A percentile compares a stretch with the other conserved stretches of the same genome.
These are phyloP conservation scores for Dissophora globulifera DNA, from an alignment of 192 early-diverging fungal genomes.

Conservation along the genomic window DNA sequence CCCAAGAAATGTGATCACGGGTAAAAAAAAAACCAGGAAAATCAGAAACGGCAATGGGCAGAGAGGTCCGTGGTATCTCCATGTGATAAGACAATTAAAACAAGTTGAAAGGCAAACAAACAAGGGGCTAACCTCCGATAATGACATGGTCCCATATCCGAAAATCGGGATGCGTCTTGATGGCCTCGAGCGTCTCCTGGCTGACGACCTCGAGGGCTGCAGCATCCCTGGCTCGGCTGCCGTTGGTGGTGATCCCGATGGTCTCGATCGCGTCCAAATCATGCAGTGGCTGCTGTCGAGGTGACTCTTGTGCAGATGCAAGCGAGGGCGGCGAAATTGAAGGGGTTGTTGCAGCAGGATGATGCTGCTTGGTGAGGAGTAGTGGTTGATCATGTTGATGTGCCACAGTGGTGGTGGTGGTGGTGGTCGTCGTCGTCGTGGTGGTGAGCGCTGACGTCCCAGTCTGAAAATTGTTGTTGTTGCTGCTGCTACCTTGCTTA, in stretches of 20 bases:
- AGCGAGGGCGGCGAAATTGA: background rate
- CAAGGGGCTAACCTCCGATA: slow-evolving; percentile 43
- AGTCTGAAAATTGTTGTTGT: background rate
- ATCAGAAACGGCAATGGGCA: background rate
- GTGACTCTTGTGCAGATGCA: background rate
- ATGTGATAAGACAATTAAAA: slow-evolving; percentile 20
- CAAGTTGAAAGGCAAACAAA: no score
- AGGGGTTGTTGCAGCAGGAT: no score
- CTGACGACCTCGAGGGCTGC: background rate
- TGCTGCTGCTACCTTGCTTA: no score
- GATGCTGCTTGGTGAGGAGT: no score
- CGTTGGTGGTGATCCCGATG: background rate
- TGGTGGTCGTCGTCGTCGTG: no score
- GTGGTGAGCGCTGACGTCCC: no score
- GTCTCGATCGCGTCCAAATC: background rate
- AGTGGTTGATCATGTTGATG: background rate
- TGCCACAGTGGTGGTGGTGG: no score
- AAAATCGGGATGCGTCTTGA: slow-evolving; percentile 16
- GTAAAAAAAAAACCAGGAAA: background rate
- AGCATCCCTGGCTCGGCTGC: background rate
- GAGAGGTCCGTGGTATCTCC: slow-evolving; percentile 6
- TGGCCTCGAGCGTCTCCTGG: slow-evolving; percentile 9
- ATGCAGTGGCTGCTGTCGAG: background rate
- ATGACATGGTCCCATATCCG: slow-evolving; percentile 49
- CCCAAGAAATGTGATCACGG: background rate